These are phyloP conservation scores for Xylariomycetidae sp. DNA, from an alignment of 2,329 filamentous ascomycete genomes.

Conservation along the genomic window DNA sequence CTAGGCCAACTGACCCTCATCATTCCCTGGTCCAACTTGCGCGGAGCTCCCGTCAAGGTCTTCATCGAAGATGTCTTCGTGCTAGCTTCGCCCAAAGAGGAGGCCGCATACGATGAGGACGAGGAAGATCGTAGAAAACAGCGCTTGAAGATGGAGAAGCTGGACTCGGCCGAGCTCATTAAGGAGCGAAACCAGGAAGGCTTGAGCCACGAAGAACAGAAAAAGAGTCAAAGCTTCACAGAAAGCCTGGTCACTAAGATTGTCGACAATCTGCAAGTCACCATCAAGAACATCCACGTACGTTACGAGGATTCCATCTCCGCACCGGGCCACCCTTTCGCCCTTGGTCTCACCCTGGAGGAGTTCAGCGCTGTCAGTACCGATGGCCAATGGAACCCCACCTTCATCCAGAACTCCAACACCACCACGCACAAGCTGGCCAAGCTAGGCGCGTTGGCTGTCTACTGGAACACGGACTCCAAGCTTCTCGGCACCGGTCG, in stretches of 20 bases:
- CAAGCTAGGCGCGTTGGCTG: conserved; percentile 78
- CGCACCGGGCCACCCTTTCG: conserved; percentile 89
- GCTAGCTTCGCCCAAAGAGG: conserved; percentile 89
- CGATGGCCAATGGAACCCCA: conserved; percentile 88
- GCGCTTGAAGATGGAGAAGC: conserved; percentile 96
- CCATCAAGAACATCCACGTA: conserved; percentile 96
- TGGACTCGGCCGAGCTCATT: conserved; percentile 90
- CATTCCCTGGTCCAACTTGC: conserved; percentile 96
- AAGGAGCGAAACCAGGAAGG: conserved; percentile 91
- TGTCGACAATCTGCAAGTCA: conserved; percentile 96
- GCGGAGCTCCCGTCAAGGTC: conserved; percentile 89
- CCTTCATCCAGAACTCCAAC: conserved; percentile 85
- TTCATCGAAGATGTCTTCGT: conserved; percentile 96
- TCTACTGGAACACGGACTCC: conserved; percentile 98
- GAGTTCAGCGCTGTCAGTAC: conserved; percentile 98
- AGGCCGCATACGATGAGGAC: conserved; percentile 85
- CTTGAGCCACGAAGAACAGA: conserved; percentile 89
- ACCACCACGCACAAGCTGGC: conserved; percentile 88
- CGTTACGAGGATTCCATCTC: conserved; percentile 98
- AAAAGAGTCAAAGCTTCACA: conserved; percentile 97
- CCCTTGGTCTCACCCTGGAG: conserved; percentile 83
- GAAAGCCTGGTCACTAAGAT: conserved; percentile 93
- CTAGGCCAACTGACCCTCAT: conserved; percentile 84
- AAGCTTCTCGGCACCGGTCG: conserved; percentile 75
- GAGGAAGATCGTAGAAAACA: conserved; percentile 85